These are phyloP conservation scores for Lachnellula cervina DNA, from an alignment of 2,329 filamentous ascomycete genomes.

Conservation along the genomic window DNA sequence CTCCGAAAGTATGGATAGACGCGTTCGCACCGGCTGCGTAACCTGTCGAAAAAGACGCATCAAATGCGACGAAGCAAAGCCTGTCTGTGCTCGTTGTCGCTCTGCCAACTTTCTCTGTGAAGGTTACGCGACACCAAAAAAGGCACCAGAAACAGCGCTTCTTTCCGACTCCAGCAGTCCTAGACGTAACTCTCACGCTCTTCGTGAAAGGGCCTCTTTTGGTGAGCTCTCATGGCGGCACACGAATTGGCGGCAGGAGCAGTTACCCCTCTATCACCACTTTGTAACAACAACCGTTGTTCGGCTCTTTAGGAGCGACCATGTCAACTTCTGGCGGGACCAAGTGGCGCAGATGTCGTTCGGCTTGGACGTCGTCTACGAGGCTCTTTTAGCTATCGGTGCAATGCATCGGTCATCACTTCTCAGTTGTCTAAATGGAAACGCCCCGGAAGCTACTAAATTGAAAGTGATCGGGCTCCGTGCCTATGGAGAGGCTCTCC, in stretches of 20 bases:
- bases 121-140: conserved; percentile 11
- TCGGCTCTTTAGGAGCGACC: conserved; percentile 17
- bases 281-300: conserved; percentile 21
- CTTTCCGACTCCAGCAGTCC: neutral
- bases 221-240: conserved; percentile 13
- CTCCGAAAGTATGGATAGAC: conserved; percentile 1
- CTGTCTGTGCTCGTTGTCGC: conserved; percentile 17
- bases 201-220: neutral
- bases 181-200: neutral
- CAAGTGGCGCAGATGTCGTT: conserved; percentile 21
- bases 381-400: conserved; percentile 19
- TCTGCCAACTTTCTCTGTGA: conserved; percentile 18
- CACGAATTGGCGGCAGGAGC: conserved; percentile 18
- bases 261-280: conserved; percentile 23
- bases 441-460: conserved; percentile 8
- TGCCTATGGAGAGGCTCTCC: conserved; percentile 15
- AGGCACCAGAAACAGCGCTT: neutral
- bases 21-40: conserved; percentile 20
- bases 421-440: conserved; percentile 9
- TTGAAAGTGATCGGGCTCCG: conserved; percentile 13
- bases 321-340: conserved; percentile 21
- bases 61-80: conserved; percentile 22
- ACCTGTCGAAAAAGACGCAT: conserved; percentile 20
- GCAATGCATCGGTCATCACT: conserved; percentile 19
- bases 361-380: conserved; percentile 19